Percentiles rank a stretch among this genome's conserved stretches.
Evolutionary conservation across 768 basidiomycete species (phyloP).

Genomic region (Strobilomyces confusus): DNA sequence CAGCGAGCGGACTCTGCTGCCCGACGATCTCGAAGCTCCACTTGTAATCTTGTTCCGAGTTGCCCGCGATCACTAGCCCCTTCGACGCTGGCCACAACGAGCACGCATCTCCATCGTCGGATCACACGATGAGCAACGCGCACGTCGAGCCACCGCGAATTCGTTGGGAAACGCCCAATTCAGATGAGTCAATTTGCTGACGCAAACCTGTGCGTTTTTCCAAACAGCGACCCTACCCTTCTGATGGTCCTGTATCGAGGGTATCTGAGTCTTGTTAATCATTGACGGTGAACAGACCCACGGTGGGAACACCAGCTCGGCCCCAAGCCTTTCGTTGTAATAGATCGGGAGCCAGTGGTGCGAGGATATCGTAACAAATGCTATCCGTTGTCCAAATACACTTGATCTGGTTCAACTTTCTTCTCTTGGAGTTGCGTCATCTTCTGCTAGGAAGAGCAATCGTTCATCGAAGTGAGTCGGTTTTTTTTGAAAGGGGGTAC

Average conservation of each 20-base stretch:
- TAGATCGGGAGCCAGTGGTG: neutral
- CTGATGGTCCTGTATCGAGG: conserved; percentile 14
- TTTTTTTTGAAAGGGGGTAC: neutral
- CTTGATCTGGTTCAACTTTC: neutral
- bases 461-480: neutral
- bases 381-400: neutral
- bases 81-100: neutral
- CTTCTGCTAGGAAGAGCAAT: neutral
- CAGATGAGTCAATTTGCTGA: conserved; percentile 26
- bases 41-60: neutral
- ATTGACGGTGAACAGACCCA: neutral
- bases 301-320: conserved; percentile 6
- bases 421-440: neutral
- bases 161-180: neutral
- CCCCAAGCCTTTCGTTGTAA: neutral
- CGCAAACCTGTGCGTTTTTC: conserved; percentile 10
- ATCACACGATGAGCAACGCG: neutral
- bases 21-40: conserved; percentile 4
- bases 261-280: neutral
- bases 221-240: conserved; percentile 10
- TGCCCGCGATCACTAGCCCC: neutral
- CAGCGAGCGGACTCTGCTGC: conserved; percentile 11
- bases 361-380: neutral
- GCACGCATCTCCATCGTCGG: neutral
- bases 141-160: conserved; percentile 1